Evolutionary conservation across 2,329 filamentous ascomycete genomes (phyloP).

Genomic region (Allantophomopsis lycopodina): DNA sequence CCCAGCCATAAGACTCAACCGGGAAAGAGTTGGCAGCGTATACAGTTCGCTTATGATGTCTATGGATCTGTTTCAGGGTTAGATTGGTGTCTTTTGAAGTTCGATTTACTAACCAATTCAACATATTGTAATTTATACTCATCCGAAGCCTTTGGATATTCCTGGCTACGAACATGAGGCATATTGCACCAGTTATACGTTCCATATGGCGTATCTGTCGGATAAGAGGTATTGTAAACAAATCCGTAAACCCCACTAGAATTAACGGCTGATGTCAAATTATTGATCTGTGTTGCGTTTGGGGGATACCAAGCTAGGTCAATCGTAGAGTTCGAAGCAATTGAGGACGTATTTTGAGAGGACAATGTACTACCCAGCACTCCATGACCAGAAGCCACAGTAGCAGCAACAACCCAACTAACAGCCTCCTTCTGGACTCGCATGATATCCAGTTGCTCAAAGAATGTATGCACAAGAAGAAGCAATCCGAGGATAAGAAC

Average conservation of each 20-base stretch:
- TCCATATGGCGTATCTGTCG: slow-evolving; percentile 41
- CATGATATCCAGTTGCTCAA: too few relatives aligned
- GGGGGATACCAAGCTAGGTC: slow-evolving; percentile 41
- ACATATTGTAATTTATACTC: slow-evolving; percentile 62
- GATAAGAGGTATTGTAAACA: slow-evolving; percentile 53
- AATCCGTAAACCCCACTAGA: slow-evolving; percentile 57
- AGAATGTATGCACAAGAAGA: too few relatives aligned
- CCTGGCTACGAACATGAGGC: slow-evolving; percentile 59
- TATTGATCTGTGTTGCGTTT: slow-evolving; percentile 39
- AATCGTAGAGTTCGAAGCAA: slow-evolving; percentile 4
- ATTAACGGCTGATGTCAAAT: slow-evolving; percentile 41
- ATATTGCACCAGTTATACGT: slow-evolving; percentile 79
- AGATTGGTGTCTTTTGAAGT: not conserved
- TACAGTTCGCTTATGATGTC: slow-evolving; percentile 71
- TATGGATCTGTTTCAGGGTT: slow-evolving; percentile 37
- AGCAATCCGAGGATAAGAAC: too few relatives aligned
- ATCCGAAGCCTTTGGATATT: slow-evolving; percentile 41
- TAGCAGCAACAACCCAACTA: too few relatives aligned
- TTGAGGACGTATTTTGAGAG: too few relatives aligned
- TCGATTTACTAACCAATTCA: slow-evolving; percentile 44
- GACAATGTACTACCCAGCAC: too few relatives aligned
- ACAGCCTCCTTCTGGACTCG: too few relatives aligned
- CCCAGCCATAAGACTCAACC: slow-evolving; percentile 52
- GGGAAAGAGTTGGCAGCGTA: slow-evolving; percentile 67
- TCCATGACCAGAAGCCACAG: too few relatives aligned